Conservation (phyloP, 1,284 basidiomycete species). For the Cryptococcus floricola region DNA sequence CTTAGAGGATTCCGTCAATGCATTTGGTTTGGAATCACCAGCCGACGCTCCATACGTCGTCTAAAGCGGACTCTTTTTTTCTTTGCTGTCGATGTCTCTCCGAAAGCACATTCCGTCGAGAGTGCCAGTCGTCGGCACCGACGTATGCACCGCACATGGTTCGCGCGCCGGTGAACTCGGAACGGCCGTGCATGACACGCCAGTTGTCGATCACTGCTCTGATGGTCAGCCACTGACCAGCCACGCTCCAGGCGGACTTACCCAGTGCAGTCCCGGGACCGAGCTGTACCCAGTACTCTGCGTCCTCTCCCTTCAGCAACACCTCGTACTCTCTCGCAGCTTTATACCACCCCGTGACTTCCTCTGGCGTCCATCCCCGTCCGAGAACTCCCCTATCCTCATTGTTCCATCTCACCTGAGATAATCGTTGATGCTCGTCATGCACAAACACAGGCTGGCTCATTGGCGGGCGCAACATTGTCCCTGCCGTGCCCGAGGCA, state of each 20-base stretch:
- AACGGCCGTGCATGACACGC: constrained; percentile 88
- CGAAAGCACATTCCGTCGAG: constrained; percentile 64
- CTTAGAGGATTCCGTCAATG: background rate
- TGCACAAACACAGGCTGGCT: constrained; percentile 61
- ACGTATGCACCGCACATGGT: constrained; percentile 95
- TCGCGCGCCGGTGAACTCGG: constrained; percentile 78
- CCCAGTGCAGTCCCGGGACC: constrained; percentile 78
- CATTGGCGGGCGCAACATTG: constrained; percentile 62
- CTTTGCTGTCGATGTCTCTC: constrained; percentile 1
- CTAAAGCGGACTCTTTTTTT: constrained; percentile 5
- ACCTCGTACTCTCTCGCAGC: constrained; percentile 76
- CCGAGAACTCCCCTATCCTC: constrained; percentile 80
- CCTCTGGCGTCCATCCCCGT: constrained; percentile 55
- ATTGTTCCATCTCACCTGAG: constrained; percentile 89
- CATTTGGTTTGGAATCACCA: constrained; percentile 15
- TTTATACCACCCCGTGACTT: constrained; percentile 76
- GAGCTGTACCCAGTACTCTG: constrained; percentile 88
- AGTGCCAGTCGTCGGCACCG: constrained; percentile 82
- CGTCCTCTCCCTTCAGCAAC: constrained; percentile 70
- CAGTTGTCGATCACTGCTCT: constrained; percentile 82
- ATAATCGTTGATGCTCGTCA: constrained; percentile 61
- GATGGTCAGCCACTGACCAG: background rate
- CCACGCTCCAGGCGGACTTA: constrained; percentile 50
- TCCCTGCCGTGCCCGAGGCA: constrained; percentile 73
- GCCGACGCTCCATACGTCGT: constrained; percentile 21